A percentile compares a stretch with the other conserved stretches of the same genome.
These are phyloP conservation scores for Starmerella vitae DNA, from an alignment of 805 yeast genomes.

Conservation along the genomic window DNA sequence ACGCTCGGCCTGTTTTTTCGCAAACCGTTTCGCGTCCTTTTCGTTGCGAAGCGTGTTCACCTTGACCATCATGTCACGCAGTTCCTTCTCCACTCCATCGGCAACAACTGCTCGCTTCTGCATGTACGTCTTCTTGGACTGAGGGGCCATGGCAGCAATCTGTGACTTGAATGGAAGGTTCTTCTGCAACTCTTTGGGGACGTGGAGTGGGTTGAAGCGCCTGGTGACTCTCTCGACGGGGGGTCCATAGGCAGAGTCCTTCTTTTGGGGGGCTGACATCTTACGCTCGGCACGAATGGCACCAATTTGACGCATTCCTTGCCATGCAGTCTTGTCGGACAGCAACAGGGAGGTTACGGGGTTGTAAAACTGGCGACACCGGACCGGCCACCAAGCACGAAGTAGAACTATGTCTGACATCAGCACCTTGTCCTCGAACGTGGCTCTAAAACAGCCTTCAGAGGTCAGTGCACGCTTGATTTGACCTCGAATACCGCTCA, in stretches of 20 bases:
- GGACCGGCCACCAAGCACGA: constrained; percentile 95
- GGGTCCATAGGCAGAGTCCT: constrained; percentile 37
- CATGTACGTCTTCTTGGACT: constrained; percentile 60
- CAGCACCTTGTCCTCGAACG: constrained; percentile 88
- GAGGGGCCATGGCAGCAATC: constrained; percentile 76
- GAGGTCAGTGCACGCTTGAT: constrained; percentile 85
- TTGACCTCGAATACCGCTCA: constrained; percentile 94
- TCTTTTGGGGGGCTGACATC: constrained; percentile 46
- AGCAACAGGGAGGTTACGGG: constrained; percentile 87
- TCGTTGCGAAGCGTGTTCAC: constrained; percentile 73
- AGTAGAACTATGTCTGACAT: constrained; percentile 72
- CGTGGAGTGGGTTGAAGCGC: constrained; percentile 73
- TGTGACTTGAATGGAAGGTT: constrained; percentile 87
- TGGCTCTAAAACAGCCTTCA: constrained; percentile 91
- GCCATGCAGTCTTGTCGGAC: constrained; percentile 72
- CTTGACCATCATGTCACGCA: constrained; percentile 76
- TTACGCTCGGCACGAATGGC: constrained; percentile 68
- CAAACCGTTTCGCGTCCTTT: constrained; percentile 63
- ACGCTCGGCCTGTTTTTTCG: constrained; percentile 63
- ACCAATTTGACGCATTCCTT: constrained; percentile 93
- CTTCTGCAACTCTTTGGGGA: constrained; percentile 64
- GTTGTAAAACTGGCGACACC: constrained; percentile 78
- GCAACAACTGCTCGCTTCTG: constrained; percentile 87
- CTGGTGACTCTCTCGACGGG: constrained; percentile 77
- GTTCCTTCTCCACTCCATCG: constrained; percentile 86